A percentile compares a stretch with the other conserved stretches of the same genome.
phyloP scores from a whole-genome alignment of 1,284 basidiomycete species.

The Mycena sp. region DNA sequence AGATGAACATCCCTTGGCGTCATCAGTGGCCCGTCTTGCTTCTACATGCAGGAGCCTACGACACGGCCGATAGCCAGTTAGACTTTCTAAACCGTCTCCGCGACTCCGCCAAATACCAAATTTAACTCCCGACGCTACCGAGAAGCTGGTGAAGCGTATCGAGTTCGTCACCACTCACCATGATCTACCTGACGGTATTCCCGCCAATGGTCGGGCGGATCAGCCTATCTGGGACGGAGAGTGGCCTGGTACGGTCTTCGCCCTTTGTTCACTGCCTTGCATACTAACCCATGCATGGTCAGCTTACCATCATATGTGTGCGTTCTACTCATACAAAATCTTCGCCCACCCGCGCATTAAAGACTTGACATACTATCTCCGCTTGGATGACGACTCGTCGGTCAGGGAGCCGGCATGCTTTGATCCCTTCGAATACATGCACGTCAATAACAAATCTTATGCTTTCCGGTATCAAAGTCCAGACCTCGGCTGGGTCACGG shows the following conservation, averaged over 20 bases:
- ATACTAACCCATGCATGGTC: not conserved
- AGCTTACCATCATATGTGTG: conserved; percentile 24
- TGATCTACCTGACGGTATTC: conserved; percentile 15
- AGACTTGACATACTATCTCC: conserved; percentile 22
- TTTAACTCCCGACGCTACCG: not conserved
- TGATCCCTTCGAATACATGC: conserved; percentile 26
- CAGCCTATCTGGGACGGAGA: conserved; percentile 13
- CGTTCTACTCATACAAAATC: conserved; percentile 23
- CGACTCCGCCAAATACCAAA: not conserved
- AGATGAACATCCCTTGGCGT: conserved; percentile 20
- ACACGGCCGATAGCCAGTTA: not conserved
- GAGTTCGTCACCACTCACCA: conserved; percentile 11
- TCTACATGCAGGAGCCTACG: conserved; percentile 16
- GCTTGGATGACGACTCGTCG: conserved; percentile 22
- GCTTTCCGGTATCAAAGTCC: conserved; percentile 2
- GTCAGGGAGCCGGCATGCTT: conserved; percentile 13
- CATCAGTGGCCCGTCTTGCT: conserved; percentile 21
- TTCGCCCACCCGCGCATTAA: conserved; percentile 22
- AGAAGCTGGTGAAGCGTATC: not conserved
- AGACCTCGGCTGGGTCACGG: conserved; percentile 23
- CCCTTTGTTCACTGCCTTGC: no score
- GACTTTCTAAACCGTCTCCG: conserved; percentile 1
- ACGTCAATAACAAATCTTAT: conserved; percentile 18
- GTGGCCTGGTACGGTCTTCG: conserved; percentile 13
- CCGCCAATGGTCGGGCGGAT: not conserved